A percentile compares a stretch with the other conserved stretches of the same genome.
Evolutionary conservation across 176 grass and related monocot genomes (phyloP).

Genomic region (Bonia amplexicaulis): DNA sequence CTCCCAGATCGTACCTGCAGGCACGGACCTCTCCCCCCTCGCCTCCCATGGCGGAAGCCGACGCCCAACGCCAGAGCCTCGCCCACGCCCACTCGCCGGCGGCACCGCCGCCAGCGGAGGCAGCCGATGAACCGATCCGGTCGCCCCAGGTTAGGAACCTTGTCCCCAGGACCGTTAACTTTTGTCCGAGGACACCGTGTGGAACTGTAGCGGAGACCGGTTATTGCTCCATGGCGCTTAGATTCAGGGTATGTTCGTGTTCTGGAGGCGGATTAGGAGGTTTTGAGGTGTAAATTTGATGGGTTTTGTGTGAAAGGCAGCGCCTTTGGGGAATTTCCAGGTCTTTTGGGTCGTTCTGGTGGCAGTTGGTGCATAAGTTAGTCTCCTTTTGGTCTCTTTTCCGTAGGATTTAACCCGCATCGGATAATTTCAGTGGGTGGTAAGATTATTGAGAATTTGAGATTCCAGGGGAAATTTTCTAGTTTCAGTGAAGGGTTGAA

Average conservation of each 20-base stretch:
- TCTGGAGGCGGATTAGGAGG: neutral
- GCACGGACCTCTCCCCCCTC: neutral
- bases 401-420: neutral
- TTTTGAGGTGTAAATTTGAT: neutral
- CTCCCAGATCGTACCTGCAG: neutral
- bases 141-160: neutral
- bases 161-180: neutral
- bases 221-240: neutral
- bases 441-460: neutral
- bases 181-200: neutral
- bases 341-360: neutral
- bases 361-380: neutral
- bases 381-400: neutral
- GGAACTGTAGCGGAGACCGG: neutral
- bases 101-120: neutral
- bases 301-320: neutral
- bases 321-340: neutral
- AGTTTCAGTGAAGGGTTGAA: neutral
- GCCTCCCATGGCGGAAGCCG: slow-evolving; percentile 29
- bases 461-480: neutral
- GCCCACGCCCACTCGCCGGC: slow-evolving; percentile 1
- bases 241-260: neutral
- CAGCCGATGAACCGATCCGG: neutral
- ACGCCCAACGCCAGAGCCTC: slow-evolving; percentile 9
- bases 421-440: neutral